Evolutionary conservation across 768 basidiomycete species (phyloP).

Genomic region (Myochromella boudieri): DNA sequence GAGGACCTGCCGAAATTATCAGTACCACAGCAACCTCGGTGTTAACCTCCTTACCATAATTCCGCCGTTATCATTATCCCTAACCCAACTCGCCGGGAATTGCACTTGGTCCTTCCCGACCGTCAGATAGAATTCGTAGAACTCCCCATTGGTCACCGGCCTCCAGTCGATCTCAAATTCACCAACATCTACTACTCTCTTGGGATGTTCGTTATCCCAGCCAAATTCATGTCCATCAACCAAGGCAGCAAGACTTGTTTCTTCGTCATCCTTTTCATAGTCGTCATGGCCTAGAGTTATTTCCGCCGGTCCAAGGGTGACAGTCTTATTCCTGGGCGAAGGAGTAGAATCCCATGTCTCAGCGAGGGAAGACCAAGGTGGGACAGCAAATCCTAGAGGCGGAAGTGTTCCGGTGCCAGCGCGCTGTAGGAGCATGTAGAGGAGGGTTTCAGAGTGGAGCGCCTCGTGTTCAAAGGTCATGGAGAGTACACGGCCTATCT

Average conservation of each 20-base stretch:
- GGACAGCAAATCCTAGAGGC: slow-evolving; percentile 71
- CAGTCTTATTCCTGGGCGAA: slow-evolving; percentile 38
- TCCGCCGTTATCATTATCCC: slow-evolving; percentile 41
- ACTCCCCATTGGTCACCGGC: slow-evolving; percentile 89
- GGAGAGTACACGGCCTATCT: slow-evolving; percentile 76
- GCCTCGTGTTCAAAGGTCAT: slow-evolving; percentile 94
- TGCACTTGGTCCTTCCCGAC: slow-evolving; percentile 40
- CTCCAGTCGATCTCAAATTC: slow-evolving; percentile 80
- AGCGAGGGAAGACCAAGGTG: slow-evolving; percentile 63
- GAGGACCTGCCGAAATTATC: slow-evolving; percentile 51
- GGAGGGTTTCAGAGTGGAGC: slow-evolving; percentile 86
- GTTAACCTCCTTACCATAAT: slow-evolving; percentile 40
- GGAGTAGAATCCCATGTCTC: slow-evolving; percentile 50
- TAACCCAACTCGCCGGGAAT: slow-evolving; percentile 76
- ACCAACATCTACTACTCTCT: slow-evolving; percentile 55
- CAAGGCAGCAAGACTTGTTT: slow-evolving; percentile 30
- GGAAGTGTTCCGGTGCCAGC: slow-evolving; percentile 77
- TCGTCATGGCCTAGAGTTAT: slow-evolving; percentile 85
- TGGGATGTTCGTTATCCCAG: slow-evolving; percentile 93
- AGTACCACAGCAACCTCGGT: neutral
- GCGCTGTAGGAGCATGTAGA: slow-evolving; percentile 92
- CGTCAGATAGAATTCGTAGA: slow-evolving; percentile 71
- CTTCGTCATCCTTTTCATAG: slow-evolving; percentile 63
- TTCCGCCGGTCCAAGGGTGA: slow-evolving; percentile 57
- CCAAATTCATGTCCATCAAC: slow-evolving; percentile 71